A percentile compares a stretch with the other conserved stretches of the same genome.
Conservation (phyloP, 2,329 filamentous ascomycete species). For the Elsinoe arachidis region DNA sequence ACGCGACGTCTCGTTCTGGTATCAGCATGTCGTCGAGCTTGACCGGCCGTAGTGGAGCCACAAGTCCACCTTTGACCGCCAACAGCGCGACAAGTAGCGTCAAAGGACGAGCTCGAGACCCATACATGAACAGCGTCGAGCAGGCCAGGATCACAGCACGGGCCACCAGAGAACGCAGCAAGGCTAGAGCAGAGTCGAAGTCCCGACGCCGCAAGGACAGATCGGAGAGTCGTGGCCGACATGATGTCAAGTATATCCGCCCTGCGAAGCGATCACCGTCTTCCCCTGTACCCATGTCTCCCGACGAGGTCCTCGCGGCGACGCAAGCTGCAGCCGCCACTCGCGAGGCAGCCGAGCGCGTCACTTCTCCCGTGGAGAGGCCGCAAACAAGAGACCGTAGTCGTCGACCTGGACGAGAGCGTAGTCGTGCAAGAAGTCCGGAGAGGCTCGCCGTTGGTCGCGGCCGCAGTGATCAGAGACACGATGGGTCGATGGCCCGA, state of each 20-base stretch:
- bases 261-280: conserved; percentile 79
- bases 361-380: conserved; percentile 19
- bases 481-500: conserved; percentile 48
- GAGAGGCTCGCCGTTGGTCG: conserved; percentile 30
- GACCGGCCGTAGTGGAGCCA: conserved; percentile 33
- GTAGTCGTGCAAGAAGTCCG: conserved; percentile 2
- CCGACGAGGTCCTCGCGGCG: conserved; percentile 53
- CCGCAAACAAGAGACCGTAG: conserved; percentile 21
- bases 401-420: neutral
- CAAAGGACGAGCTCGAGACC: conserved; percentile 61
- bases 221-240: conserved; percentile 64
- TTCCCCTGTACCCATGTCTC: conserved; percentile 89
- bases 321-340: conserved; percentile 13
- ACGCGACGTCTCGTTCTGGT: conserved; percentile 5
- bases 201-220: conserved; percentile 39
- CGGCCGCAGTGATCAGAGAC: conserved; percentile 56
- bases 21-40: conserved; percentile 4
- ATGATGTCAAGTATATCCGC: conserved; percentile 57
- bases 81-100: conserved; percentile 46
- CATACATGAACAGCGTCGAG: conserved; percentile 80
- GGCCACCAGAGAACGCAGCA: conserved; percentile 31
- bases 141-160: conserved; percentile 59
- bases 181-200: conserved; percentile 36
- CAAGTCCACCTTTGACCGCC: conserved; percentile 30
- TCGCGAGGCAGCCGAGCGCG: conserved; percentile 16